Percentiles rank a stretch among this genome's conserved stretches.
These are phyloP conservation scores for Quercus tomentella DNA, from an alignment of 331 rosid genomes.

Conservation along the genomic window DNA sequence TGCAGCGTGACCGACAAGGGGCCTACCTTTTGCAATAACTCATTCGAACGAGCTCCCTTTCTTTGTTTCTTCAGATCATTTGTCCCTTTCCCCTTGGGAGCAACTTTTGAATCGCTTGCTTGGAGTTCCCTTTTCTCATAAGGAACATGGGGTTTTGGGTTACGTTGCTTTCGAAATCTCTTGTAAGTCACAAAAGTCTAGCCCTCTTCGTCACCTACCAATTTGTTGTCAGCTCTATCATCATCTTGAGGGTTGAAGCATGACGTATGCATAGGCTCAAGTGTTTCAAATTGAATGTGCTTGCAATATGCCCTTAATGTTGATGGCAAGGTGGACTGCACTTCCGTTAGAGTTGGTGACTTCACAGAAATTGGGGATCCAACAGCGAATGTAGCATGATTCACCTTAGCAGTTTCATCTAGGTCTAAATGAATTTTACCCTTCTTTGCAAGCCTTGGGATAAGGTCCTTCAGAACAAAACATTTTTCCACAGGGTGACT, in stretches of 20 bases:
- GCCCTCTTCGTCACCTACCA: background rate
- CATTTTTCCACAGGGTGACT: background rate
- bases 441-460: background rate
- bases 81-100: too few species aligned
- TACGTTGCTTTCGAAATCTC: background rate
- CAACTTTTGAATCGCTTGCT: too few species aligned
- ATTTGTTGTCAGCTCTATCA: background rate
- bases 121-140: background rate
- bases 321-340: background rate
- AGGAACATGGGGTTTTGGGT: background rate
- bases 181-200: background rate
- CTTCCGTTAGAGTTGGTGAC: background rate
- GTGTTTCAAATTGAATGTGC: background rate
- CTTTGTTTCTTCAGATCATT: too few species aligned
- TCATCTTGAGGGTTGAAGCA: background rate
- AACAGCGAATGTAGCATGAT: background rate
- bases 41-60: too few species aligned
- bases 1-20: background rate
- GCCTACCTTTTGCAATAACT: too few species aligned
- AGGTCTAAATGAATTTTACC: background rate
- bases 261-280: background rate
- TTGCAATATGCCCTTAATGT: too few species aligned
- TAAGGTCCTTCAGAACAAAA: background rate
- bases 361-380: too few species aligned
- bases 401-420: background rate